Evolutionary conservation across 495 filamentous ascomycete species (phyloP), one percentile per base, ranked within the genome.

Genomic region (Mycothermus thermophilus): DNA sequence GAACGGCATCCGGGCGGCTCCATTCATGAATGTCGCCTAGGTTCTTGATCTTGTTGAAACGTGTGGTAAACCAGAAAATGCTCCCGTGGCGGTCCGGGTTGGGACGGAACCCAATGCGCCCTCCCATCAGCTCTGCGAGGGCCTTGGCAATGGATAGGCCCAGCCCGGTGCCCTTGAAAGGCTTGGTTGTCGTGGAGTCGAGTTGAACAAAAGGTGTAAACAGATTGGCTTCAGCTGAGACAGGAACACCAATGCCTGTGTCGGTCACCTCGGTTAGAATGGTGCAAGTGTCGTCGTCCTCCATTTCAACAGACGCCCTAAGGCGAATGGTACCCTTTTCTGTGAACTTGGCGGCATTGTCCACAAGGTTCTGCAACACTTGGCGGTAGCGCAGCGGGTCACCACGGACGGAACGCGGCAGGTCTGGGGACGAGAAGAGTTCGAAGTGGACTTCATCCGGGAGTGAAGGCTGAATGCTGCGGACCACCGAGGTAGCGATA

Each of bases 151-250:
- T 90, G 30, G 75, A 80, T 12, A 90, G 47, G 10, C 83, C 83
- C 1, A 90, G 58, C 7, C 83, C 83, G 11, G 83, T 88, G 5
- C 83, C 83, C 34, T 79, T 79, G 50, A 76, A 83, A 28, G 77
- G 80, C 44, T 83, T 85, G 41, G 74, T 83, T 15, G 83, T 62
- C 1, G 79, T 71, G 6, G 77, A 47, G 45, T 90, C 81, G 2
- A 80, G 80, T 57, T 90, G 83, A 4, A 77, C 74, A 41, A 90
- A 90, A 0, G 82, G 83, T 34, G 82, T 79, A 55, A 87, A 90
- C 10, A 90, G 71, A 30, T 66, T 66, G 25, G 72, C 58, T 8
- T 77, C 71, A 3, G 75, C 60, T 27, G 64, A 40, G 5, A 71
- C 60, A 0, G 77, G 68, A 32, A 90, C 76, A 12, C 83, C 83